Percentiles rank a stretch among this genome's conserved stretches.
phyloP scores from a whole-genome alignment of 768 basidiomycete genomes.

The Phanerodontia chrysosporium region DNA sequence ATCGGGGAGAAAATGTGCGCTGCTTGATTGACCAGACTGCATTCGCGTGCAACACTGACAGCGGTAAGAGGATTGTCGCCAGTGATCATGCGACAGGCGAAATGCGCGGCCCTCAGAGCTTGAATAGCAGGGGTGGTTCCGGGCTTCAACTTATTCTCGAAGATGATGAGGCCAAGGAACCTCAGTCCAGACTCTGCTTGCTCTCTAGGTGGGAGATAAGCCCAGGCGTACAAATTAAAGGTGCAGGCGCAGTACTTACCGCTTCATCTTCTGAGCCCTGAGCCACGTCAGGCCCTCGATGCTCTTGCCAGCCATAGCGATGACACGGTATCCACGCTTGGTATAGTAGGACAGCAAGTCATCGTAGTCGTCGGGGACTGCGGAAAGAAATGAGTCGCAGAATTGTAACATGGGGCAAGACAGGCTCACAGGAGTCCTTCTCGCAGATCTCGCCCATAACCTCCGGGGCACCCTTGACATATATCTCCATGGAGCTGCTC shows the following conservation, averaged over 20 bases:
- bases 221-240: too few relatives aligned
- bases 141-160: constrained; percentile 95
- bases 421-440: constrained; percentile 74
- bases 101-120: constrained; percentile 80
- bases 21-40: constrained; percentile 80
- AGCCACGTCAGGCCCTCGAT: constrained; percentile 94
- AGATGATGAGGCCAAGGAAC: constrained; percentile 94
- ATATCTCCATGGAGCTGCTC: constrained; percentile 93
- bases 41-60: constrained; percentile 94
- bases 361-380: constrained; percentile 95
- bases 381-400: constrained; percentile 10
- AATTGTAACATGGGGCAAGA: not conserved
- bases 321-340: constrained; percentile 93
- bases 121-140: constrained; percentile 90
- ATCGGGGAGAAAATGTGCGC: constrained; percentile 84
- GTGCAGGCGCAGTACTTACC: constrained; percentile 61
- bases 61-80: constrained; percentile 97
- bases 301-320: constrained; percentile 95
- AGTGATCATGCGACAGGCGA: constrained; percentile 96
- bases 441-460: constrained; percentile 97
- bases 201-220: constrained; percentile 50
- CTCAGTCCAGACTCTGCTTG: constrained; percentile 88
- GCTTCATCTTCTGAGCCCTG: constrained; percentile 93
- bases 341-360: constrained; percentile 97
- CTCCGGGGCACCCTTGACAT: constrained; percentile 99